These are phyloP conservation scores for Neoascochyta sp. DNA, from an alignment of 2,329 filamentous ascomycete species.

Conservation along the genomic window DNA sequence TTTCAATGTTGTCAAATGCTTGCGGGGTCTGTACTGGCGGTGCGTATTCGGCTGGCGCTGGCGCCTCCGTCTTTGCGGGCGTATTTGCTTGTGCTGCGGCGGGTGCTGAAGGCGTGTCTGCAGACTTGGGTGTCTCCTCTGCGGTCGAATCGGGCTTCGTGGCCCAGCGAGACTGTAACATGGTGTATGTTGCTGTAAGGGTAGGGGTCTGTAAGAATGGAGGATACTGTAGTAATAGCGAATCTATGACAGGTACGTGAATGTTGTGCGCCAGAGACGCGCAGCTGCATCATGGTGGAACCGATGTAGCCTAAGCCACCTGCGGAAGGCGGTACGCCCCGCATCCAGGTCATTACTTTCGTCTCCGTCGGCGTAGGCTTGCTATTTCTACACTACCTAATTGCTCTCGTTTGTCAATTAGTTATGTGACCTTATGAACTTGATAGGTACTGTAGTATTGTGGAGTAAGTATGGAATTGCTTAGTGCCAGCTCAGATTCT, in stretches of 20 bases:
- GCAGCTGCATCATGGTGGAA: constrained; percentile 5
- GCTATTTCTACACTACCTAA: too few relatives aligned
- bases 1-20: background rate
- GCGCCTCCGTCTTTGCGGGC: constrained; percentile 3
- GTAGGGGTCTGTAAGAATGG: background rate
- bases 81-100: constrained; percentile 3
- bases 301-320: background rate
- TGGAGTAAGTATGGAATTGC: too few relatives aligned
- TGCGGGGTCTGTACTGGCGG: constrained; percentile 7
- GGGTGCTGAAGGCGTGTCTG: too few relatives aligned
- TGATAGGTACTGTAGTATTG: too few relatives aligned
- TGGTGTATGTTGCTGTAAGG: constrained; percentile 8
- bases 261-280: constrained; percentile 1
- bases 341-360: too few relatives aligned
- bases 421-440: too few relatives aligned
- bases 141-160: constrained; percentile 14
- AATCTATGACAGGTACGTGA: background rate
- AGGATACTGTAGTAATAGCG: background rate
- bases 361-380: too few relatives aligned
- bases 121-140: constrained; percentile 8
- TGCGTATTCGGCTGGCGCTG: constrained; percentile 10
- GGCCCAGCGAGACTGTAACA: constrained; percentile 36
- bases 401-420: too few relatives aligned
- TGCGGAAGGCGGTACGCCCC: background rate
- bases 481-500: too few relatives aligned